Percentiles rank a stretch among this genome's conserved stretches.
Evolutionary conservation across 108 stramenopile species (phyloP).

Genomic region (Nitzschia palea): DNA sequence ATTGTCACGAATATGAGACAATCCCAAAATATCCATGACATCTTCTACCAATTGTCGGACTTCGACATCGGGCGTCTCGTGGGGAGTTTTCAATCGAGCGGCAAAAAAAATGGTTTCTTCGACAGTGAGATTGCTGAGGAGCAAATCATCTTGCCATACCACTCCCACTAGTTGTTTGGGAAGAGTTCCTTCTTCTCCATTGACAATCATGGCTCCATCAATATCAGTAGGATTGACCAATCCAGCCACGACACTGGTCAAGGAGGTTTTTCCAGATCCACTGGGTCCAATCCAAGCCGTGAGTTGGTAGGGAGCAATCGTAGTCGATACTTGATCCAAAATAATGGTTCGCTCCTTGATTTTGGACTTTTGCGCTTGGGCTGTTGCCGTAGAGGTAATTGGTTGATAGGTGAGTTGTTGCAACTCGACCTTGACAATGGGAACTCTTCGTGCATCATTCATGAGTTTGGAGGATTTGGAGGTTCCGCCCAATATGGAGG

Average conservation of each 20-base stretch:
- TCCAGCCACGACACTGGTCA: slow-evolving; percentile 64
- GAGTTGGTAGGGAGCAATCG: slow-evolving; percentile 56
- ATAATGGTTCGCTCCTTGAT: slow-evolving; percentile 32
- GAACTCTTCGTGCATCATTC: slow-evolving; percentile 30
- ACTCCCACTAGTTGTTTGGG: slow-evolving; percentile 79
- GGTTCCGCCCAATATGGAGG: neutral
- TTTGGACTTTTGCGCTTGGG: slow-evolving; percentile 6
- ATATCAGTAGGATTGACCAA: slow-evolving; percentile 44
- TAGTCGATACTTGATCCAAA: slow-evolving; percentile 58
- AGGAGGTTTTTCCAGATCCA: slow-evolving; percentile 71
- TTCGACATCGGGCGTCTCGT: slow-evolving; percentile 15
- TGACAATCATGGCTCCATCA: slow-evolving; percentile 50
- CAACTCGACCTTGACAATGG: slow-evolving; percentile 52
- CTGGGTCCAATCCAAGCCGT: slow-evolving; percentile 82
- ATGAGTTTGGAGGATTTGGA: neutral
- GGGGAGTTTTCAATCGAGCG: slow-evolving; percentile 75
- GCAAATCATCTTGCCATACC: slow-evolving; percentile 88
- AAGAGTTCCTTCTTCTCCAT: slow-evolving; percentile 51
- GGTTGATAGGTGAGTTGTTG: slow-evolving; percentile 70
- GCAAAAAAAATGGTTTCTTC: slow-evolving; percentile 80
- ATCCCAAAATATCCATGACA: slow-evolving; percentile 57
- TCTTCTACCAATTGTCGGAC: slow-evolving; percentile 59
- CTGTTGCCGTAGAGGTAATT: slow-evolving; percentile 24
- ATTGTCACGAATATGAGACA: slow-evolving; percentile 54
- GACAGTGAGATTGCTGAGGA: slow-evolving; percentile 80